Base-by-base conservation (phyloP, 2,329 filamentous ascomycete species). In the Aspergillus clavatus region DNA sequence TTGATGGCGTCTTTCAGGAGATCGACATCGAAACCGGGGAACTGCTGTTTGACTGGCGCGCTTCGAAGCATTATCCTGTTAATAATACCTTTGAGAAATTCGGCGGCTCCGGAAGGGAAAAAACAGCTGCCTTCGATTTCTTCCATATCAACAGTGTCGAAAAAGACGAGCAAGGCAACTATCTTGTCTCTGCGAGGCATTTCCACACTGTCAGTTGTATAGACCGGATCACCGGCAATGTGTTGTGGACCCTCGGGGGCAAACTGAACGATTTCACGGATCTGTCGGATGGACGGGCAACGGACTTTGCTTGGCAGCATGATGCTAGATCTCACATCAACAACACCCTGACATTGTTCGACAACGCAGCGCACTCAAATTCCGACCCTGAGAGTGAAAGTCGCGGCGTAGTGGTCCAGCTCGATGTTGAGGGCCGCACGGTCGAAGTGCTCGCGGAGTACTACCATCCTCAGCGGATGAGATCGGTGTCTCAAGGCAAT, bases 71-170 rank as follows among this genome's bases (percentile, higher is more conserved):
- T 38, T 49, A 57, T 36, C 46, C 54, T 2, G 41, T 64, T 28
- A 54, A 54, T 29, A 52, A 43, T 42, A 60, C 48, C 2, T 60
- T 53, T 14, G 46, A 57, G 10, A 8, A 28, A 1, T 24, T 52
- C 0, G 28, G 38, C 2, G 31, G 40, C 1, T 31, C 39, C 1
- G 59, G 58, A 5, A 42, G 39, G 22, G 27, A 42, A 5, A 46
- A 47, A 7, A 31, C 38, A 3, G 45, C 44, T 2, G 66, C 70
- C 1, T 81, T 76, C 62, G 77, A 81, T 57, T 79, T 72, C 48
- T 80, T 79, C 57, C 77, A 80, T 57, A 73, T 81, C 60, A 79
- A 80, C 61, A 75, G 75, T 27, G 63, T 81, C 22, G 73, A 78
- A 53, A 78, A 79, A 55, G 72, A 73, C 42, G 53, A 60, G 0